Conservation (phyloP, 2,329 filamentous ascomycete species). For the Ophiocordyceps robertsii region DNA sequence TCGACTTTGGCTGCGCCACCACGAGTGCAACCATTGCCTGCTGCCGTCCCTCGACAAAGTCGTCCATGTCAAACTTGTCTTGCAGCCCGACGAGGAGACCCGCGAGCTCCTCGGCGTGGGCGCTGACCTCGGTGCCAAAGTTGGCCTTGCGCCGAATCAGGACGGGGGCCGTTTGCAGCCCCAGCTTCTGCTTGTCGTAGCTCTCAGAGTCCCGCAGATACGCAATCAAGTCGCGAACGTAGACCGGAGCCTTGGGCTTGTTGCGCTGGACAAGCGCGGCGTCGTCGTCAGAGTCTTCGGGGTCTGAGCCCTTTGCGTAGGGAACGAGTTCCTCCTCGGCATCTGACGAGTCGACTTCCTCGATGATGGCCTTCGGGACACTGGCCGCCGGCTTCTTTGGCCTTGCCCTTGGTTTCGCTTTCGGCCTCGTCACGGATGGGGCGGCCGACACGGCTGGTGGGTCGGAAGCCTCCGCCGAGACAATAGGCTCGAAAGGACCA, state of each 20-base stretch:
- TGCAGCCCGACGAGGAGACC: slow-evolving; percentile 65
- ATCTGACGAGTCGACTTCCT: slow-evolving; percentile 50
- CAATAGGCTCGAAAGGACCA: slow-evolving; percentile 42
- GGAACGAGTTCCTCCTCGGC: slow-evolving; percentile 55
- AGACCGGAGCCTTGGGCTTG: slow-evolving; percentile 76
- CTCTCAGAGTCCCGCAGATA: slow-evolving; percentile 72
- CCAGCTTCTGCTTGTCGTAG: slow-evolving; percentile 73
- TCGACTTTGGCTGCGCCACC: slow-evolving; percentile 58
- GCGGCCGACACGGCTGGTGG: slow-evolving; percentile 1
- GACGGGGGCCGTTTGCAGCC: slow-evolving; percentile 59
- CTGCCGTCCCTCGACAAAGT: slow-evolving; percentile 62
- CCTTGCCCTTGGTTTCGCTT: slow-evolving; percentile 10
- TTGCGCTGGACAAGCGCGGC: slow-evolving; percentile 73
- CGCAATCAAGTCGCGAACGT: slow-evolving; percentile 70
- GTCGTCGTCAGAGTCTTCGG: slow-evolving; percentile 87
- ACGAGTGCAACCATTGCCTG: slow-evolving; percentile 75
- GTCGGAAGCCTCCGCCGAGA: slow-evolving; percentile 6
- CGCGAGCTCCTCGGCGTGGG: slow-evolving; percentile 72
- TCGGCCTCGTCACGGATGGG: slow-evolving; percentile 3
- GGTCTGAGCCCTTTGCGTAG: slow-evolving; percentile 78
- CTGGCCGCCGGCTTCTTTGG: slow-evolving; percentile 13
- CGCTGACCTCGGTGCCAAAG: slow-evolving; percentile 77
- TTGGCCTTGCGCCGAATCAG: slow-evolving; percentile 80
- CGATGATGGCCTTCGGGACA: slow-evolving; percentile 37
- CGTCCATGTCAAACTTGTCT: slow-evolving; percentile 70